A percentile compares a stretch with the other conserved stretches of the same genome.
phyloP scores from a whole-genome alignment of 805 yeast species.

The Saccharomycopsis babjevae region DNA sequence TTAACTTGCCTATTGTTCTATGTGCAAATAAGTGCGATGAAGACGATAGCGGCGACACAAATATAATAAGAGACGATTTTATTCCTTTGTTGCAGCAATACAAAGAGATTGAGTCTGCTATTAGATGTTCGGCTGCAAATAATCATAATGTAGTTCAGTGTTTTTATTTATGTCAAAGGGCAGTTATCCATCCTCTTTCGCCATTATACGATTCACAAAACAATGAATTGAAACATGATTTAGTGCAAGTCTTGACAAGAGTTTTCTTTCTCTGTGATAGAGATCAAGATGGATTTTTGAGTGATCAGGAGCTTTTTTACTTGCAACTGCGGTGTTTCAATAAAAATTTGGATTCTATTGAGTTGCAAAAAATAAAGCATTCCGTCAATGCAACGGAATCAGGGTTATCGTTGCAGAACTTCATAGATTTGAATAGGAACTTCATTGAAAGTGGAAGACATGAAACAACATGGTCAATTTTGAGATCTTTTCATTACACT shows the following conservation, averaged over 20 bases:
- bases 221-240: slow-evolving; percentile 68
- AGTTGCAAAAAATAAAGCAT: slow-evolving; percentile 34
- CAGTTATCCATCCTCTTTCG: slow-evolving; percentile 85
- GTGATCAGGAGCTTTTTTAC: slow-evolving; percentile 56
- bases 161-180: slow-evolving; percentile 85
- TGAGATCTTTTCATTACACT: slow-evolving; percentile 82
- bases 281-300: slow-evolving; percentile 81
- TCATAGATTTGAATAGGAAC: slow-evolving; percentile 62
- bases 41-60: slow-evolving; percentile 15
- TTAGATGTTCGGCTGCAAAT: slow-evolving; percentile 78
- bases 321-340: slow-evolving; percentile 72
- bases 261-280: slow-evolving; percentile 78
- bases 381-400: slow-evolving; percentile 24
- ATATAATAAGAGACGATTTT: slow-evolving; percentile 59
- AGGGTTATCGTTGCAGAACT: slow-evolving; percentile 69
- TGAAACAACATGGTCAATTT: slow-evolving; percentile 94
- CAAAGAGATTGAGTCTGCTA: slow-evolving; percentile 89
- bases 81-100: slow-evolving; percentile 79
- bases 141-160: slow-evolving; percentile 83
- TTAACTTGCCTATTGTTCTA: slow-evolving; percentile 84
- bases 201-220: slow-evolving; percentile 91
- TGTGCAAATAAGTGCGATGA: slow-evolving; percentile 75
- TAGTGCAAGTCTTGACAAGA: slow-evolving; percentile 65
- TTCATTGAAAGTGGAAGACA: slow-evolving; percentile 90
- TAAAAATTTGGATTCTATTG: slow-evolving; percentile 32